phyloP scores from a whole-genome alignment of 75 land plant genomes.

The Larix kaempferi region DNA sequence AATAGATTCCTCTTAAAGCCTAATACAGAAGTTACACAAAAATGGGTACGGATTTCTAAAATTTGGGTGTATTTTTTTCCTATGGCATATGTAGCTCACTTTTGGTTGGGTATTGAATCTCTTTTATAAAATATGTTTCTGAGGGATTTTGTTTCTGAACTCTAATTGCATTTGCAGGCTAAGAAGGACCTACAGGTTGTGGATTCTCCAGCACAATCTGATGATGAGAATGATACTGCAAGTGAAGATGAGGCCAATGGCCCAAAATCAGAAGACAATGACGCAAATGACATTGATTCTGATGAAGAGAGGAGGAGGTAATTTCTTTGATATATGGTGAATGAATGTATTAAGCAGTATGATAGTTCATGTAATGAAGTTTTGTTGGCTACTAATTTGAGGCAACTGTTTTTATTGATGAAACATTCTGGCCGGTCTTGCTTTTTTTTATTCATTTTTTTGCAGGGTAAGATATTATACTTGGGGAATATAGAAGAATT shows the following conservation, averaged over 20 bases:
- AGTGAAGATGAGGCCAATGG: conserved; percentile 22
- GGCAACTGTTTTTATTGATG: too few relatives aligned
- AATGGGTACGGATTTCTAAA: too few relatives aligned
- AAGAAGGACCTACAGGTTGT: conserved; percentile 69
- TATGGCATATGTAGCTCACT: too few relatives aligned
- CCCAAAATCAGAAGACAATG: conserved; percentile 12
- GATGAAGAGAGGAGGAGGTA: conserved; percentile 75
- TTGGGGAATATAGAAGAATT: not conserved
- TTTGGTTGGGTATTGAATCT: not conserved
- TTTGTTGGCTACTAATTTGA: not conserved
- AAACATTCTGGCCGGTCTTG: too few relatives aligned
- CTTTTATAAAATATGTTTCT: not conserved
- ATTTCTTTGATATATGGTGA: not conserved
- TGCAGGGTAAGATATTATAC: not conserved
- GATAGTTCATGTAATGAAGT: not conserved
- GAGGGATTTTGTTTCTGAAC: not conserved
- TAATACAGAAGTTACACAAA: too few relatives aligned
- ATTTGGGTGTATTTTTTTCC: too few relatives aligned
- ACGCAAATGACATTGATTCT: conserved; percentile 60
- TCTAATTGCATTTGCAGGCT: conserved; percentile 27
- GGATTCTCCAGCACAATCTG: conserved; percentile 46
- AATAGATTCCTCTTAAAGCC: too few relatives aligned
- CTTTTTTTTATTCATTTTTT: not conserved
- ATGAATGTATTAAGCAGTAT: not conserved
- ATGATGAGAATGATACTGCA: conserved; percentile 51